A percentile compares a stretch with the other conserved stretches of the same genome.
Evolutionary conservation across 331 rosid species (phyloP).

Genomic region (Spiraea crenata): DNA sequence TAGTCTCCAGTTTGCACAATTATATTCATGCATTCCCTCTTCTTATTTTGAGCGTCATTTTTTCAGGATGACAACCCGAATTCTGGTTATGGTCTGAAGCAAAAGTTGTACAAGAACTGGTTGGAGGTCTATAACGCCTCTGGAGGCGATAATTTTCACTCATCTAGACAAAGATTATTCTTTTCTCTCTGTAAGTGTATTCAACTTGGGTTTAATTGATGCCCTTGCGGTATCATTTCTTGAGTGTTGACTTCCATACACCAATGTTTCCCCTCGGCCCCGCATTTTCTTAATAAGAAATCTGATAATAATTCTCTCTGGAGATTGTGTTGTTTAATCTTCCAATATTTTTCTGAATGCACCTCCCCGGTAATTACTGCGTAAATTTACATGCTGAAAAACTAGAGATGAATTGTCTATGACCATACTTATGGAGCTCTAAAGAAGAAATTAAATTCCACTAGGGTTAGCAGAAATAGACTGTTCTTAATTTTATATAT

Average conservation of each 20-base stretch:
- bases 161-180: slow-evolving; percentile 58
- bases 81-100: slow-evolving; percentile 45
- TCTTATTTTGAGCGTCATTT: background rate
- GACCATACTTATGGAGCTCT: background rate
- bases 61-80: slow-evolving; percentile 52
- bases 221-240: background rate
- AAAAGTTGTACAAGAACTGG: slow-evolving; percentile 71
- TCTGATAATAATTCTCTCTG: background rate
- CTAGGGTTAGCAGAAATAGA: background rate
- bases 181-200: slow-evolving; percentile 73
- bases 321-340: background rate
- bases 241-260: background rate
- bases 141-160: slow-evolving; percentile 60
- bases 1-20: slow-evolving; percentile 9
- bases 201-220: background rate
- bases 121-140: slow-evolving; percentile 63
- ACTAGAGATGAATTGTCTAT: background rate
- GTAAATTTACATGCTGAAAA: background rate
- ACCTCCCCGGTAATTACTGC: background rate
- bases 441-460: background rate
- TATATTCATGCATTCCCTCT: slow-evolving; percentile 3
- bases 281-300: background rate
- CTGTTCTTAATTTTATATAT: background rate
- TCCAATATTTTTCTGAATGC: background rate
- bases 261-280: background rate